Percentiles rank a stretch among this genome's conserved stretches.
These are phyloP conservation scores for Penicillium samsonianum DNA, from an alignment of 495 filamentous ascomycete genomes.

Conservation along the genomic window DNA sequence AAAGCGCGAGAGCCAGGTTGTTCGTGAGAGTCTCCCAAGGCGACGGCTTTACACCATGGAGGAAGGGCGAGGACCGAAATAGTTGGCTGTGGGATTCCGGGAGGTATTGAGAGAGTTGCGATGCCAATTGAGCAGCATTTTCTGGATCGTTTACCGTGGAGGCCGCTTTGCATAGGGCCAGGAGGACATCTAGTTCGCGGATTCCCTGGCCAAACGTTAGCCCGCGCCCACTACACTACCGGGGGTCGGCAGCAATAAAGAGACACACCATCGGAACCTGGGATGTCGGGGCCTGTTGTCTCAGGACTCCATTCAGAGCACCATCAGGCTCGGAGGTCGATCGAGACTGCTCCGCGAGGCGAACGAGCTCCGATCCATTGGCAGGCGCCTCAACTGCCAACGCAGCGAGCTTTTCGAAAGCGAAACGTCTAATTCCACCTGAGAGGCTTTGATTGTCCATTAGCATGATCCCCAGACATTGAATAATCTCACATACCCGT, in stretches of 20 bases:
- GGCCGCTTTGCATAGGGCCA: constrained; percentile 87
- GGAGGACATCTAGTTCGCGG: constrained; percentile 83
- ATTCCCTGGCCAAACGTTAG: constrained; percentile 52
- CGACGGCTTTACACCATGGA: constrained; percentile 79
- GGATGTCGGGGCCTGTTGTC: constrained; percentile 43
- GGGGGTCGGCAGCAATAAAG: not conserved
- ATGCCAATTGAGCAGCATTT: constrained; percentile 70
- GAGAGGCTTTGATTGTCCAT: constrained; percentile 30
- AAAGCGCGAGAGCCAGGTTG: constrained; percentile 73
- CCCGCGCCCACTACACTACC: constrained; percentile 8
- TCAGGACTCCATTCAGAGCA: constrained; percentile 40
- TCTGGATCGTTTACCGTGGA: constrained; percentile 64
- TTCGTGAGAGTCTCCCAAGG: constrained; percentile 87
- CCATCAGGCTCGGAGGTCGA: constrained; percentile 34
- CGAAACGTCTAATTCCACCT: constrained; percentile 57
- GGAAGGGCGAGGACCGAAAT: constrained; percentile 77
- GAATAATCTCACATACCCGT: constrained; percentile 22
- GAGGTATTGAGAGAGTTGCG: constrained; percentile 77
- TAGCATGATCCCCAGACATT: not conserved
- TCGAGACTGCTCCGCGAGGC: constrained; percentile 59
- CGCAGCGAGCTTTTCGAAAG: constrained; percentile 70
- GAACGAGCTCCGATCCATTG: constrained; percentile 60
- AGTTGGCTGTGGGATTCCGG: constrained; percentile 76
- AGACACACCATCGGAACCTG: constrained; percentile 54
- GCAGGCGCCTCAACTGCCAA: constrained; percentile 55